phyloP scores from a whole-genome alignment of 1,284 basidiomycete genomes.

The Ganoderma multipileum region DNA sequence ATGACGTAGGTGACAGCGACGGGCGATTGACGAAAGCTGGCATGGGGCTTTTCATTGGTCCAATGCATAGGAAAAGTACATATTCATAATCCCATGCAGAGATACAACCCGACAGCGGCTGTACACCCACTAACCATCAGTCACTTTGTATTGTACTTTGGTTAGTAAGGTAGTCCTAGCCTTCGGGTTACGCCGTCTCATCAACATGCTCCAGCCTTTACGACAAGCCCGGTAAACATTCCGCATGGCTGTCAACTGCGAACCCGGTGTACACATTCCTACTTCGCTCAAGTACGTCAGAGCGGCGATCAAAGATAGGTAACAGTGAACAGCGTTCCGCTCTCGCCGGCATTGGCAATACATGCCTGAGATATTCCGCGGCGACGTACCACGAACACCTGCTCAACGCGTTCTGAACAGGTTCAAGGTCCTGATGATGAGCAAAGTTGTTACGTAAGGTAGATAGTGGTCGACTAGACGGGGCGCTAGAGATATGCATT shows the following conservation, averaged over 20 bases:
- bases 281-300: not conserved
- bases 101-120: no score
- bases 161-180: no score
- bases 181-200: no score
- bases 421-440: constrained; percentile 10
- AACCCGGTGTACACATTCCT: not conserved
- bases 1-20: not conserved
- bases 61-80: no score
- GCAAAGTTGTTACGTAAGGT: constrained; percentile 27
- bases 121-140: no score
- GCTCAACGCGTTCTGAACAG: not conserved
- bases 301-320: not conserved
- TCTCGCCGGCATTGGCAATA: not conserved
- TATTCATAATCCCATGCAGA: no score
- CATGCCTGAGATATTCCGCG: not conserved
- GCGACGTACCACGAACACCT: no score
- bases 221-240: no score
- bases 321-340: not conserved
- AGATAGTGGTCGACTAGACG: constrained; percentile 25
- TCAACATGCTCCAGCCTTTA: no score
- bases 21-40: no score
- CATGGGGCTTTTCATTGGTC: no score
- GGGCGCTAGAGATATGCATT: constrained; percentile 19
- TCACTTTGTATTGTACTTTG: no score
- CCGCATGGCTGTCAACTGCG: not conserved